Evolutionary conservation across 78 protist genomes (phyloP).

Genomic region (Speleostelium caveatum): DNA sequence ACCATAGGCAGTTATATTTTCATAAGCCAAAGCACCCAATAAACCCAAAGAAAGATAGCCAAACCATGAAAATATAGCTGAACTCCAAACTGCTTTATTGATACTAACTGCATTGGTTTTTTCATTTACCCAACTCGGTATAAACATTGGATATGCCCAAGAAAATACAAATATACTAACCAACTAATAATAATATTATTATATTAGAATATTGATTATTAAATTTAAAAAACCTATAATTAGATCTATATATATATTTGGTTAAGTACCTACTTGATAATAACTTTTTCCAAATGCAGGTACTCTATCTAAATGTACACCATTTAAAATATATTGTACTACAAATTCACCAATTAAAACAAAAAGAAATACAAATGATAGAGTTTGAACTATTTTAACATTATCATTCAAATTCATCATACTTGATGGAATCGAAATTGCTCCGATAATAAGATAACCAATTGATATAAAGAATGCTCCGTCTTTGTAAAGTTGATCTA

Average conservation of each 20-base stretch:
- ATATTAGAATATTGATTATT: neutral
- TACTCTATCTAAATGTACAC: conserved; percentile 17
- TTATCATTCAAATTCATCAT: conserved; percentile 60
- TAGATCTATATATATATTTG: too few relatives aligned
- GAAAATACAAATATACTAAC: conserved; percentile 55
- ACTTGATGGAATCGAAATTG: conserved; percentile 26
- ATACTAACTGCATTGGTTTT: conserved; percentile 18
- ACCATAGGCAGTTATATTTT: conserved; percentile 1
- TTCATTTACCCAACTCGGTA: conserved; percentile 45
- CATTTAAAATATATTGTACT: conserved; percentile 41
- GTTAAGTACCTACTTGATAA: conserved; percentile 17
- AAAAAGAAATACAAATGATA: conserved; percentile 54
- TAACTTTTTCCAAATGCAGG: conserved; percentile 41
- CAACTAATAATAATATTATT: neutral
- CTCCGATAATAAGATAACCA: conserved; percentile 45
- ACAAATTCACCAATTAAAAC: conserved; percentile 38
- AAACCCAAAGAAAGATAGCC: conserved; percentile 35
- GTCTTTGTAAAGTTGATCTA: conserved; percentile 1
- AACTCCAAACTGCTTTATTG: conserved; percentile 25
- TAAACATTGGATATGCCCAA: conserved; percentile 76
- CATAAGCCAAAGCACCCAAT: conserved; percentile 30
- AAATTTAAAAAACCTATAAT: too few relatives aligned
- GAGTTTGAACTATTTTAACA: conserved; percentile 42
- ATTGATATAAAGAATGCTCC: conserved; percentile 10
- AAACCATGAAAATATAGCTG: conserved; percentile 51